Conservation (phyloP, 2,329 filamentous ascomycete species). For the Cladophialophora immunda region DNA sequence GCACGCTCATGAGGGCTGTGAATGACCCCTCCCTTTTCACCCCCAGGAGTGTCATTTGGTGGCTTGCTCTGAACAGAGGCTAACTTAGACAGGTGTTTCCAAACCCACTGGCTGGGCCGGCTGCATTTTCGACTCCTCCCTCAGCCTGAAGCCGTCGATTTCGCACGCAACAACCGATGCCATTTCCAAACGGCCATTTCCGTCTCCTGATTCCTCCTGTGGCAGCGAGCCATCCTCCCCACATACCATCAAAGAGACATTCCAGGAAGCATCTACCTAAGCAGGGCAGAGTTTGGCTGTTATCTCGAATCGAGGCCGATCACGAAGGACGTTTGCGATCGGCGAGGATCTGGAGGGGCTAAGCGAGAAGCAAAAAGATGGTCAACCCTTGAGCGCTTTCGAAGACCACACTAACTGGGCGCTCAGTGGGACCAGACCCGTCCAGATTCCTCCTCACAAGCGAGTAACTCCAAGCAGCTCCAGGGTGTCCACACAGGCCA, state of each 20-base stretch:
- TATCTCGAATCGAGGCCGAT: conserved; percentile 6
- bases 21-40: background rate
- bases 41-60: background rate
- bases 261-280: background rate
- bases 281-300: conserved; percentile 2
- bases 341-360: conserved; percentile 17
- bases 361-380: conserved; percentile 21
- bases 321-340: conserved; percentile 13
- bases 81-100: background rate
- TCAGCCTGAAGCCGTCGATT: background rate
- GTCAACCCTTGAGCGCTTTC: conserved; percentile 8
- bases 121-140: background rate
- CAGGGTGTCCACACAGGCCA: background rate
- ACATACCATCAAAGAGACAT: background rate
- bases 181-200: background rate
- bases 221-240: background rate
- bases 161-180: background rate
- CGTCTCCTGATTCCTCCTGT: background rate
- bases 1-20: background rate
- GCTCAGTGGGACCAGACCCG: conserved; percentile 13
- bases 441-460: conserved; percentile 16
- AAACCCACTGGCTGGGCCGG: background rate
- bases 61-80: conserved; percentile 12
- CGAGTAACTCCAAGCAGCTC: conserved; percentile 9
- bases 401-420: conserved; percentile 6